These are phyloP conservation scores for Zygosaccharomyces bailii DNA, from an alignment of 805 yeast genomes.

Conservation along the genomic window DNA sequence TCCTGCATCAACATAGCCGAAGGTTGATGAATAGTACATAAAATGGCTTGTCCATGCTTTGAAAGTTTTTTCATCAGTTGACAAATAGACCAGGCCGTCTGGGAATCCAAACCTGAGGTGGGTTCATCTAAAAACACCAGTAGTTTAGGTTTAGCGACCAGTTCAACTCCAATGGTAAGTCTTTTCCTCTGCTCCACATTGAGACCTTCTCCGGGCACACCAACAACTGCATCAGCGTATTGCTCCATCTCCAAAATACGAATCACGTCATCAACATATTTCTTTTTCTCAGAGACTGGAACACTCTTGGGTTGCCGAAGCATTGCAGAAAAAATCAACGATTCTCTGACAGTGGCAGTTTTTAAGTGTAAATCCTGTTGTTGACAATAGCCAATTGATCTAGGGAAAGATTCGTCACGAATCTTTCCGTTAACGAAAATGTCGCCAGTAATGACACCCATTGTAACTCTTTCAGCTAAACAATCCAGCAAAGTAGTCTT, in stretches of 20 bases:
- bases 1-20: conserved; percentile 73
- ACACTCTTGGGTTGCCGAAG: conserved; percentile 59
- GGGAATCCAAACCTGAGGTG: conserved; percentile 66
- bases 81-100: conserved; percentile 67
- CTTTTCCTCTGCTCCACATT: conserved; percentile 62
- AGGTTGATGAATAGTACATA: conserved; percentile 82
- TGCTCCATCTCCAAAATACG: conserved; percentile 58
- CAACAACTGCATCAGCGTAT: conserved; percentile 70
- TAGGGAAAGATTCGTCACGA: conserved; percentile 55
- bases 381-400: conserved; percentile 69
- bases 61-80: conserved; percentile 58
- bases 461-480: conserved; percentile 63
- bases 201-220: conserved; percentile 68
- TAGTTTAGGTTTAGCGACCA: conserved; percentile 61
- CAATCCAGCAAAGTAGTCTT: conserved; percentile 71
- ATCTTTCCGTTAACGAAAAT: conserved; percentile 61
- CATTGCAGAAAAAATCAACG: conserved; percentile 61
- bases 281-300: conserved; percentile 54
- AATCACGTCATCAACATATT: conserved; percentile 63
- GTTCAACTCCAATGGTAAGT: conserved; percentile 63
- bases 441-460: conserved; percentile 69
- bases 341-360: conserved; percentile 68
- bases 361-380: conserved; percentile 71
- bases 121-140: conserved; percentile 63
- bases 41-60: conserved; percentile 57